A percentile compares a stretch with the other conserved stretches of the same genome.
Conservation (phyloP, 1,284 basidiomycete species). For the Termitomyces sp. region DNA sequence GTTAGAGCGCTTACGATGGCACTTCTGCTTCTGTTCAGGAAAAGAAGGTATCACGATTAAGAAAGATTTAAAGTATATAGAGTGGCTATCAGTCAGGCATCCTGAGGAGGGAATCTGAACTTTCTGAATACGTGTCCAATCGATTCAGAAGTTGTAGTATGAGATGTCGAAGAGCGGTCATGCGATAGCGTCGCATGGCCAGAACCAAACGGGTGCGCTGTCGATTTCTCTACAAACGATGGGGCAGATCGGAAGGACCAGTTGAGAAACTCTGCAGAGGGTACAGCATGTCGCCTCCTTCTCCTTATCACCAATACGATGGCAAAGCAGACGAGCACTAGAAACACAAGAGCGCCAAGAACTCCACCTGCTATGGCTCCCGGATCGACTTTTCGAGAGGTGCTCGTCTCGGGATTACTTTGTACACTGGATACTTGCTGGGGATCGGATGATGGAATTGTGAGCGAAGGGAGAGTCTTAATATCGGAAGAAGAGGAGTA, state of each 20-base stretch:
- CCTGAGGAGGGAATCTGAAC: neutral
- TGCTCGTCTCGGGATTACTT: too few species aligned
- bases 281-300: constrained; percentile 35
- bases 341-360: constrained; percentile 31
- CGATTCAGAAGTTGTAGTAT: neutral
- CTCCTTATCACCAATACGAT: constrained; percentile 32
- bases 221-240: neutral
- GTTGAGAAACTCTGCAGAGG: constrained; percentile 46
- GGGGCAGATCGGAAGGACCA: constrained; percentile 5
- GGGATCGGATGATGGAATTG: too few species aligned
- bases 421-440: too few species aligned
- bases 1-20: too few species aligned
- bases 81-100: neutral
- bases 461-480: too few species aligned
- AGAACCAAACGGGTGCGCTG: constrained; percentile 7
- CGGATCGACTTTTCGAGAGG: too few species aligned
- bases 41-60: too few species aligned
- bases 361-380: constrained; percentile 43
- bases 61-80: too few species aligned
- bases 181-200: neutral
- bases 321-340: constrained; percentile 24
- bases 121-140: neutral
- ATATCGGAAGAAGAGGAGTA: too few species aligned
- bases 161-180: neutral
- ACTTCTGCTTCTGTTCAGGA: too few species aligned